These are phyloP conservation scores for Polychytrium aggregatum DNA, from an alignment of 192 early-diverging fungal species.

Conservation along the genomic window DNA sequence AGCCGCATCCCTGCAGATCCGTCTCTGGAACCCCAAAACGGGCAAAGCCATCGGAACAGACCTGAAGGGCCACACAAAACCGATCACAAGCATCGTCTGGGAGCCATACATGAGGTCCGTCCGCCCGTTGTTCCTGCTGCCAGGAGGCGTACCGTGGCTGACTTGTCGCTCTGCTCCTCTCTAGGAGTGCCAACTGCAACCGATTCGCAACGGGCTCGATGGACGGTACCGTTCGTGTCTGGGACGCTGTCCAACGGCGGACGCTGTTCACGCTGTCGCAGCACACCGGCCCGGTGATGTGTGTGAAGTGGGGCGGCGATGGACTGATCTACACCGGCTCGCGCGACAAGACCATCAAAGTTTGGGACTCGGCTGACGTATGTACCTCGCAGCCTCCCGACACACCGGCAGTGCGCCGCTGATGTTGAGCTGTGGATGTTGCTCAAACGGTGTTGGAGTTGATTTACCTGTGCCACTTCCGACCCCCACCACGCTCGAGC, in stretches of 20 bases:
- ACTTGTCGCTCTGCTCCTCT: not conserved
- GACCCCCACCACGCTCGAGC: not conserved
- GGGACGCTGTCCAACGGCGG: constrained; percentile 74
- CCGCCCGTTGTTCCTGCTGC: no score
- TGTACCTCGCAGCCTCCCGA: constrained; percentile 1
- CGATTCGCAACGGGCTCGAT: constrained; percentile 84
- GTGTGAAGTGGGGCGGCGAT: constrained; percentile 94
- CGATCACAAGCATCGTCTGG: constrained; percentile 86
- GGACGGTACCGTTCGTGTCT: constrained; percentile 86
- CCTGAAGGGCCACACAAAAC: constrained; percentile 75
- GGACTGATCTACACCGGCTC: constrained; percentile 86
- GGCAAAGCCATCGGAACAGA: constrained; percentile 68
- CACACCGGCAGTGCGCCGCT: not conserved
- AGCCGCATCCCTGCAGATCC: constrained; percentile 17
- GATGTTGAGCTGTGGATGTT: not conserved
- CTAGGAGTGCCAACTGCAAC: constrained; percentile 60
- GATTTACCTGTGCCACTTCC: not conserved
- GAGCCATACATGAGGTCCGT: constrained; percentile 45
- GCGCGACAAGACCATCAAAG: constrained; percentile 90
- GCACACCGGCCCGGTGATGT: constrained; percentile 88
- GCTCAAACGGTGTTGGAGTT: not conserved
- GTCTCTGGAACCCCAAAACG: constrained; percentile 81
- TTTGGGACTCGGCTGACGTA: constrained; percentile 70
- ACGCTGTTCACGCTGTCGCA: constrained; percentile 67
- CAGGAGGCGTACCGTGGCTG: no score